Percentiles rank a stretch among this genome's conserved stretches.
phyloP scores from a whole-genome alignment of 352 stramenopile genomes.

The Phytophthora capsici region DNA sequence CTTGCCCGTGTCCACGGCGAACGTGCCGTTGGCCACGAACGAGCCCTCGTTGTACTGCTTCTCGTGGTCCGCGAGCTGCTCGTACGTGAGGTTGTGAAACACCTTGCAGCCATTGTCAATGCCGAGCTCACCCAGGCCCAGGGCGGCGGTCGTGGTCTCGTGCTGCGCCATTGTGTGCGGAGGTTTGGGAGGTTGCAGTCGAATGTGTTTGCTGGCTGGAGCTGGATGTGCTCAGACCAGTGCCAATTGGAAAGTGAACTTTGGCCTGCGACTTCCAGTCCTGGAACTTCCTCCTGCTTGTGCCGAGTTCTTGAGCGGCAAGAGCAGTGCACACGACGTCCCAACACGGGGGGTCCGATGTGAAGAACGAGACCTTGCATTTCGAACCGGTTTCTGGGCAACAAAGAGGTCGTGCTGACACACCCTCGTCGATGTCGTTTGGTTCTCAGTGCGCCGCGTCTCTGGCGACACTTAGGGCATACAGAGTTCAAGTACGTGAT shows the following conservation, averaged over 20 bases:
- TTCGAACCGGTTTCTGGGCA: conserved; percentile 2
- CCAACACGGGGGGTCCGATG: conserved; percentile 5
- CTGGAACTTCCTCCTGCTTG: neutral
- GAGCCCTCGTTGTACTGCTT: conserved; percentile 92
- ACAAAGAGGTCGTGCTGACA: conserved; percentile 11
- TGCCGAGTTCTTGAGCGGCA: neutral
- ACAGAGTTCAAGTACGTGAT: neutral
- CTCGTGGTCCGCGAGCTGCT: conserved; percentile 96
- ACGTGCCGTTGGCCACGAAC: conserved; percentile 93
- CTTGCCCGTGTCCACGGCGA: conserved; percentile 98
- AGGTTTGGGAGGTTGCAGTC: neutral
- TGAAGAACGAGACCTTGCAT: conserved; percentile 15
- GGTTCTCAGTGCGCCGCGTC: neutral
- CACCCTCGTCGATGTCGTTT: conserved; percentile 1
- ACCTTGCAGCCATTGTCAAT: conserved; percentile 92
- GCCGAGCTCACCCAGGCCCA: conserved; percentile 85
- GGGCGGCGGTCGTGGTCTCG: conserved; percentile 60
- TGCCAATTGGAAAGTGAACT: conserved; percentile 44
- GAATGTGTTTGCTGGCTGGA: neutral
- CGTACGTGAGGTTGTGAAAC: conserved; percentile 96
- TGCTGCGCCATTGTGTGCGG: conserved; percentile 50
- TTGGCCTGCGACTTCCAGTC: neutral
- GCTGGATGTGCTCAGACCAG: conserved; percentile 14
- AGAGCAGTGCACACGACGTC: conserved; percentile 9
- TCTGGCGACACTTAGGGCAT: conserved; percentile 10